Conservation (phyloP, 169 alveolate genomes). For the Cyclospora cayetanensis region DNA sequence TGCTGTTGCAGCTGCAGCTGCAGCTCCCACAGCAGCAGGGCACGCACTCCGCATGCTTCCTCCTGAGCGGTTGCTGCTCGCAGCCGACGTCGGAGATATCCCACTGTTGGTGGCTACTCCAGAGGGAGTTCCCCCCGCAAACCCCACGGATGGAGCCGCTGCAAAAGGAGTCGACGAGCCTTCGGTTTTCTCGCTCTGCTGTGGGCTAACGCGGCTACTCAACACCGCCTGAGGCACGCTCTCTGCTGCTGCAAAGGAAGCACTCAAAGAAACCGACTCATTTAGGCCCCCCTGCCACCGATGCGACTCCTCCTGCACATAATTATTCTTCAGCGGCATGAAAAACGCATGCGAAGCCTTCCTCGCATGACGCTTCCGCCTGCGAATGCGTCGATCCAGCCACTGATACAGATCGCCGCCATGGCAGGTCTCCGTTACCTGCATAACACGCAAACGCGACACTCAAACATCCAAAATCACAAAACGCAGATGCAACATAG, state of each 20-base stretch:
- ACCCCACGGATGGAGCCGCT: too few relatives aligned
- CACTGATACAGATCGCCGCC: slow-evolving; percentile 68
- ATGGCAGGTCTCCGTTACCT: slow-evolving; percentile 62
- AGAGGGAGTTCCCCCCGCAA: too few relatives aligned
- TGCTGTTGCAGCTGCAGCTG: not conserved
- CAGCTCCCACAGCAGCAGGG: slow-evolving; percentile 43
- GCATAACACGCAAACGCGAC: not conserved
- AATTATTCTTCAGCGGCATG: too few relatives aligned
- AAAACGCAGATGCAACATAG: not conserved
- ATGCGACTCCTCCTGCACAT: too few relatives aligned
- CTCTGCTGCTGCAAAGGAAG: too few relatives aligned
- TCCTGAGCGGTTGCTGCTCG: not conserved
- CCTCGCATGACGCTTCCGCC: not conserved
- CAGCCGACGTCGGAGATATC: not conserved
- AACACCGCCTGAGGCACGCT: too few relatives aligned
- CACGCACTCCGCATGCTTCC: not conserved
- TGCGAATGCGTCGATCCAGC: slow-evolving; percentile 58
- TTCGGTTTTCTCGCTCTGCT: too few relatives aligned
- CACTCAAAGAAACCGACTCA: too few relatives aligned
- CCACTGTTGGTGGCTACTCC: not conserved
- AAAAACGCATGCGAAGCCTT: too few relatives aligned
- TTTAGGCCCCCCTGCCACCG: too few relatives aligned
- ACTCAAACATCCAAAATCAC: not conserved
- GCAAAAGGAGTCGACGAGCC: too few relatives aligned
- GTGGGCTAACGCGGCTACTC: too few relatives aligned